Base-by-base conservation (phyloP, 768 basidiomycete species). In the Tylopilus cervinicoccineus region DNA sequence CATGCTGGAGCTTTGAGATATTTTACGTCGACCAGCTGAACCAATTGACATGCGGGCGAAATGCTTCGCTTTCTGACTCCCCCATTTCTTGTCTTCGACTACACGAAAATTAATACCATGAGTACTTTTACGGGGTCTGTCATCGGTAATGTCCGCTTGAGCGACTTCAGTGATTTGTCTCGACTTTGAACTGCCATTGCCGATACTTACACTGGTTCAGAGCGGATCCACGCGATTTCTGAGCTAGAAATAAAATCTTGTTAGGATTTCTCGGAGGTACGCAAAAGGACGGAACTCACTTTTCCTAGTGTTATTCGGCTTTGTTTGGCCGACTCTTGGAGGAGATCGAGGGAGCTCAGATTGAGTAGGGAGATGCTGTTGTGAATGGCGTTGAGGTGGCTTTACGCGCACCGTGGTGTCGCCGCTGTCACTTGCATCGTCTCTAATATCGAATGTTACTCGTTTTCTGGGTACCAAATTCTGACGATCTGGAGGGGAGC, bases 21-120 rank as follows among this genome's bases (percentile, higher is more conserved):
- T 4, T 17, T 41, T 27, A 22, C 31, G 50, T 47, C 38, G 51
- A 20, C 36, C 7, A 10, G 56, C 37, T 12, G 51, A 45, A 23
- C 55, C 54, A 5, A 54, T 54, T 19, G 34, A 36, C 34, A 36
- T 62, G 43, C 62, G 59, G 11, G 49, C 50, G 16, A 52, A 50
- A 20, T 12, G 33, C 40, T 50, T 41, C 38, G 49, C 41, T 34
- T 48, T 64, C 29, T n/a, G 45, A 33, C 19, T n/a, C 2, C 27
- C 17, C 61, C 54, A 56, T 20, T 20, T 22, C 27, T 17, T 45
- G 36, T 26, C 22, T 33, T 46, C 19, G 37, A 27, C 8, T 17
- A n/a, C 27, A 16, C 49, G 47, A 27, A 47, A 38, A 31, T 22
- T 20, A 17, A 36, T 13, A 5, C 31, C 12, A 24, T 33, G 45